Conservation (phyloP, 139 green algal species). For the Monoraphidium neglectum region DNA sequence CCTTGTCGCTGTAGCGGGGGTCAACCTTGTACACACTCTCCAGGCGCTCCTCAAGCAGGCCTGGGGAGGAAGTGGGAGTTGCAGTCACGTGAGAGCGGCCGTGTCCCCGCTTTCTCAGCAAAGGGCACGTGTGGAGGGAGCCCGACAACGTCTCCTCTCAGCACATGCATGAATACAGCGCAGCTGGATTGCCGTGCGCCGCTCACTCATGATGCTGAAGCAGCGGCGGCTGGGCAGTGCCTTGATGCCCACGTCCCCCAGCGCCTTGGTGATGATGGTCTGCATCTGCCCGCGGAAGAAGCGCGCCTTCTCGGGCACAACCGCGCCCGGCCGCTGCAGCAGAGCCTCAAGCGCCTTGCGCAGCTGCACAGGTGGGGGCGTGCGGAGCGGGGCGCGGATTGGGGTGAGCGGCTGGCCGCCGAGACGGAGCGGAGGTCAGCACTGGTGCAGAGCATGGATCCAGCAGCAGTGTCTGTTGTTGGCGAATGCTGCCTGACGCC, state of each 20-base stretch:
- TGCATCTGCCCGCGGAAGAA: conserved; percentile 98
- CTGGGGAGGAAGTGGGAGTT: too few species aligned
- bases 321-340: conserved; percentile 66
- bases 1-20: conserved; percentile 81
- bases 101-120: too few species aligned
- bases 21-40: conserved; percentile 89
- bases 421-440: too few species aligned
- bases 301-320: conserved; percentile 68
- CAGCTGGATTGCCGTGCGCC: neutral
- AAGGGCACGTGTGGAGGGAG: neutral
- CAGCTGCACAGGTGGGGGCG: conserved; percentile 58
- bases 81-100: too few species aligned
- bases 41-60: conserved; percentile 84
- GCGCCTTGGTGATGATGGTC: conserved; percentile 96
- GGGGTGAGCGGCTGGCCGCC: neutral
- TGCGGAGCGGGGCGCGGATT: neutral
- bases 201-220: conserved; percentile 89
- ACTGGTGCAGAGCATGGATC: too few species aligned
- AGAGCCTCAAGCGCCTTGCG: conserved; percentile 75
- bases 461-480: too few species aligned
- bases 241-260: conserved; percentile 89
- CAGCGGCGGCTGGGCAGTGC: conserved; percentile 89
- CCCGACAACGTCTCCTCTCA: neutral
- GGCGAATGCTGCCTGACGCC: too few species aligned
- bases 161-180: neutral